phyloP scores from a whole-genome alignment of 768 basidiomycete genomes.

The Agaricus sinodeliciosus region DNA sequence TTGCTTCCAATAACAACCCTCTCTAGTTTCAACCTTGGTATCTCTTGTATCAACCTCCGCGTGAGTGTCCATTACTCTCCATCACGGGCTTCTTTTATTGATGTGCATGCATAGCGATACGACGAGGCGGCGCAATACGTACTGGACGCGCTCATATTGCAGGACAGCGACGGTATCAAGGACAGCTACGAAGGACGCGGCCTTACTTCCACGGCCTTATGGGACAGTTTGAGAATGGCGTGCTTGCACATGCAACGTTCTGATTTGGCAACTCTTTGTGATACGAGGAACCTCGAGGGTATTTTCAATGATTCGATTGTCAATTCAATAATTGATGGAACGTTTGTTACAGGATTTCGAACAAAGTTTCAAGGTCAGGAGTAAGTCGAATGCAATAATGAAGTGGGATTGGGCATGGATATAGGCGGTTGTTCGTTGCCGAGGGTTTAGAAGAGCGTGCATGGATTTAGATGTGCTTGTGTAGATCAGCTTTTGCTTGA shows the following conservation, averaged over 20 bases:
- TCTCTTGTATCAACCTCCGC: constrained; percentile 82
- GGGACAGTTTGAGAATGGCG: constrained; percentile 83
- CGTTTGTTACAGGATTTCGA: constrained; percentile 1
- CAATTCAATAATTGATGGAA: background rate
- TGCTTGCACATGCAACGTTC: constrained; percentile 74
- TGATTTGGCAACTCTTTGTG: constrained; percentile 74
- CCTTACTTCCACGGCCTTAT: constrained; percentile 70
- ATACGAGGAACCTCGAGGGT: constrained; percentile 64
- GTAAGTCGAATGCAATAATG: background rate
- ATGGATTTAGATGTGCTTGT: background rate
- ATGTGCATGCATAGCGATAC: constrained; percentile 49
- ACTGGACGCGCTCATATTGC: constrained; percentile 82
- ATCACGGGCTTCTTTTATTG: constrained; percentile 4
- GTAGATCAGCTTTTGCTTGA: background rate
- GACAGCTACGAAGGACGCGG: constrained; percentile 48
- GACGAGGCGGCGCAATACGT: constrained; percentile 84
- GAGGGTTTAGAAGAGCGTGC: background rate
- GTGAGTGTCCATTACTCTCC: constrained; percentile 34
- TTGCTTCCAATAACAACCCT: constrained; percentile 1
- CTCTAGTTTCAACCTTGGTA: constrained; percentile 87
- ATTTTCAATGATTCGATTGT: background rate
- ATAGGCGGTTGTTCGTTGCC: background rate
- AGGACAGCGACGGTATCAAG: constrained; percentile 77
- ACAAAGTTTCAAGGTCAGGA: background rate
- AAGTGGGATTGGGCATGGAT: background rate